Percentiles rank a stretch among this genome's conserved stretches.
These are phyloP conservation scores for Balakata baccata DNA, from an alignment of 345 rosid species.

Conservation along the genomic window DNA sequence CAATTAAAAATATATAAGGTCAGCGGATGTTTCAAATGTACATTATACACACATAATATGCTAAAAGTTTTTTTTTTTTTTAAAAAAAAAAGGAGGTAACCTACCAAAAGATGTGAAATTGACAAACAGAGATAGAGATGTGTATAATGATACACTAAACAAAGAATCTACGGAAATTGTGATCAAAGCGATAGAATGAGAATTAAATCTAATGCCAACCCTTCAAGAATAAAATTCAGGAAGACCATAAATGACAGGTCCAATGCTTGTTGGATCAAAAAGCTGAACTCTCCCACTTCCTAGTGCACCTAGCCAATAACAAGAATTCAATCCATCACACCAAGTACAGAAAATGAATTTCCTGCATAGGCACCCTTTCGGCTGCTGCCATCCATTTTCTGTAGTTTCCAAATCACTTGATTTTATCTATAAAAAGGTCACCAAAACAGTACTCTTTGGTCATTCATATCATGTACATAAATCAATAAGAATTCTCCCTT, in stretches of 20 bases:
- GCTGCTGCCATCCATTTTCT: neutral
- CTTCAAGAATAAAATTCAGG: neutral
- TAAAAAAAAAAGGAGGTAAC: neutral
- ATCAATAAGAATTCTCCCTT: neutral
- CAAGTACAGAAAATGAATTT: neutral
- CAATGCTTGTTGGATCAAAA: neutral
- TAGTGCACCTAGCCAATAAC: neutral
- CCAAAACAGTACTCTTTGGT: neutral
- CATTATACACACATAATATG: neutral
- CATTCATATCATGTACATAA: neutral
- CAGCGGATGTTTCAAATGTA: neutral
- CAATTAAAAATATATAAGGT: neutral
- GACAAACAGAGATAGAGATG: neutral
- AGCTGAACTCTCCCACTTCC: neutral
- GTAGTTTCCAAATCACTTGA: neutral
- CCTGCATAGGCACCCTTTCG: neutral
- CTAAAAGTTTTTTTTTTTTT: neutral
- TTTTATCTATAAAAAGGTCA: neutral
- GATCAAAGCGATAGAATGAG: neutral
- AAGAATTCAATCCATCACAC: neutral
- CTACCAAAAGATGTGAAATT: neutral
- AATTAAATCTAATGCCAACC: neutral
- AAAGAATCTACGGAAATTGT: neutral
- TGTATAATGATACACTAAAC: neutral
- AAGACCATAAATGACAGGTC: neutral